A percentile compares a stretch with the other conserved stretches of the same genome.
Conservation (phyloP, 1,139 yeast genomes). For the Arxiozyma bovina region DNA sequence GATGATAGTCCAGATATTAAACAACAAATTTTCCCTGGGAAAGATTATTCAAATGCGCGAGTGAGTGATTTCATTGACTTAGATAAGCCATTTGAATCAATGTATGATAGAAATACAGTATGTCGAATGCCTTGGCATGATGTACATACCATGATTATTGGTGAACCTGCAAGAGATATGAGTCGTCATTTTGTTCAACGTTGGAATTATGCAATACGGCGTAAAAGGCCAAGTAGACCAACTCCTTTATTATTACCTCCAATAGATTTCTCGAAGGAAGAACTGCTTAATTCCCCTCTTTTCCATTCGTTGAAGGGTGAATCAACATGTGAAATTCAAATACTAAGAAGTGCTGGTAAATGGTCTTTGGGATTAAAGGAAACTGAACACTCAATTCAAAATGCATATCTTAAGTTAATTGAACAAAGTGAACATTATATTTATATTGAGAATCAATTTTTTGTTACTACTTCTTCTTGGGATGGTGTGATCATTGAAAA, state of each 20-base stretch:
- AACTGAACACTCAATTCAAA: constrained; percentile 84
- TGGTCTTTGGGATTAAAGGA: constrained; percentile 89
- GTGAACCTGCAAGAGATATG: constrained; percentile 91
- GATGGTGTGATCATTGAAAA: constrained; percentile 84
- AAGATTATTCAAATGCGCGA: constrained; percentile 94
- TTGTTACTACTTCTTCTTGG: constrained; percentile 76
- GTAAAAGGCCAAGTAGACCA: constrained; percentile 86
- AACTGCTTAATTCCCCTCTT: constrained; percentile 52
- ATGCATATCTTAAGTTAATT: constrained; percentile 82
- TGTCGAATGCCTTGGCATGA: constrained; percentile 99
- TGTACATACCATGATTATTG: constrained; percentile 90
- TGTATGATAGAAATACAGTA: constrained; percentile 72
- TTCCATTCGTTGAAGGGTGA: constrained; percentile 23
- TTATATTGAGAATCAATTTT: constrained; percentile 91
- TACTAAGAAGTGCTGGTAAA: constrained; percentile 76
- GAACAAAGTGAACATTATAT: constrained; percentile 89
- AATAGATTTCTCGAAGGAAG: constrained; percentile 69
- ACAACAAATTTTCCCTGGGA: constrained; percentile 85
- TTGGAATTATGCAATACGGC: constrained; percentile 90
- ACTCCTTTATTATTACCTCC: constrained; percentile 93
- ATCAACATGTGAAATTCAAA: constrained; percentile 89
- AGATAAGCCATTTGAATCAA: constrained; percentile 81
- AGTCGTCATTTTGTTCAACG: constrained; percentile 93
- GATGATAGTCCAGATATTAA: constrained; percentile 55
- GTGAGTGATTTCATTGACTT: constrained; percentile 75